Evolutionary conservation across 202 grass and related monocot species (phyloP), one percentile per base, ranked within the genome.

Genomic region (Setaria viridis): DNA sequence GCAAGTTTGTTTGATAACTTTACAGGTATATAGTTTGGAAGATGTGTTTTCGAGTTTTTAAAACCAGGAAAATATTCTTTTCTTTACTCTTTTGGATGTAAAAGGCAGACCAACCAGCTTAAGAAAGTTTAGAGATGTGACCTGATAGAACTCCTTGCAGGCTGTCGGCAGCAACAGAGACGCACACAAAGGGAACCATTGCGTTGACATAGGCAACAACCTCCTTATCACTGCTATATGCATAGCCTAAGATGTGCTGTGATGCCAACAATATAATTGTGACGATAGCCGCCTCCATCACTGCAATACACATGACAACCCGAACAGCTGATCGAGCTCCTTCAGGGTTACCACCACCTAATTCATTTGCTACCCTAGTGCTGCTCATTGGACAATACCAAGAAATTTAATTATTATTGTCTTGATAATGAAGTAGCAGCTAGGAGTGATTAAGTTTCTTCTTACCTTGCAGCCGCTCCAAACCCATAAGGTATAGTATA

Each of bases 91-190:
- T 76, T 78, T 72, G 12, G 50, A 79, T n/a, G 43, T 51, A 77
- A 77, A 11, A 68, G 0, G 51, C 20, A 83, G 67, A 83, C 53
- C 51, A 79, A 62, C 67, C 59, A 70, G 29, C 20, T 45, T 33
- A 70, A 49, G 21, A 9, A 70, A 88, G 78, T 66, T 64, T 62
- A 76, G 73, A 77, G 70, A 58, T 30, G 41, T 82, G 67, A 98
- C 93, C 93, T 94, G 95, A 93, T 35, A 95, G 84, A 72, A 95
- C 88, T 70, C 95, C 95, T 92, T 95, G 93, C 34, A 95, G 80
- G 47, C 93, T 88, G 83, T 98, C 95, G 43, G 93, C 91, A 59
- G 94, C 78, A 30, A 94, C 93, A 14, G 95, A 91, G 54, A 98
- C 29, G 67, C 89, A 94, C 62, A 98, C 84, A 59, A 95, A 85